Evolutionary conservation across 2,329 filamentous ascomycete species (phyloP), one percentile per base, ranked within the genome.

Genomic region (Trichophyton benhamiae): DNA sequence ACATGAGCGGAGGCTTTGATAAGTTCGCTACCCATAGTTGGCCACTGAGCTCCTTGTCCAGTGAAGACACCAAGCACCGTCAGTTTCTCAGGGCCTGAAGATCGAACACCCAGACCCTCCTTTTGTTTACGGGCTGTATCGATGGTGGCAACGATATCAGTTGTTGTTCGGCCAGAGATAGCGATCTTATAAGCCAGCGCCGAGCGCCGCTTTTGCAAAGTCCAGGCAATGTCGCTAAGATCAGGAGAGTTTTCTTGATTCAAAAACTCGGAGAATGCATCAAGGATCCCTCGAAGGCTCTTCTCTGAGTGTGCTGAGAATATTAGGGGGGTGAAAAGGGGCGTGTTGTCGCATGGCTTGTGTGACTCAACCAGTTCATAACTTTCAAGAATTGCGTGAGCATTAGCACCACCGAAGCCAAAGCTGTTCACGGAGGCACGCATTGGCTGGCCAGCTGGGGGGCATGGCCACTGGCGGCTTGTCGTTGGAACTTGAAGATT

Each of bases 371-470:
- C 4, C 7, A 20, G 44, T 11, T 48, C 44, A 48, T 48, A 48
- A 44, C 63, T 61, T 27, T 68, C 72, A 48, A 68, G 59, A 67
- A 66, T 66, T 55, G 48, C 66, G 66, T 64, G 68, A 55, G 60
- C 69, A 62, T 69, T 73, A 62, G 64, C 65, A 13, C 69, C 68
- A 25, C 67, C 68, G 55, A 72, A 71, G 1, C 72, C 72, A 59
- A 74, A 74, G 0, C 64, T 68, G 59, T 72, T 75, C 20, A 75
- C 64, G 42, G 69, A 72, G 7, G 69, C 65, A 48, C 71, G 64
- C 33, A 68, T 64, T 2, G 58, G 59, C 41, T 66, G 63, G 38
- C 60, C 48, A 27, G 52, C 53, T 3, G 71, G 70, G 70, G 72
- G 73, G 6, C 64, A 64, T 15, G 58, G 65, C 30, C 42, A 65